These are phyloP conservation scores for Malassezia brasiliensis DNA, from an alignment of 1,284 basidiomycete genomes.

Conservation along the genomic window DNA sequence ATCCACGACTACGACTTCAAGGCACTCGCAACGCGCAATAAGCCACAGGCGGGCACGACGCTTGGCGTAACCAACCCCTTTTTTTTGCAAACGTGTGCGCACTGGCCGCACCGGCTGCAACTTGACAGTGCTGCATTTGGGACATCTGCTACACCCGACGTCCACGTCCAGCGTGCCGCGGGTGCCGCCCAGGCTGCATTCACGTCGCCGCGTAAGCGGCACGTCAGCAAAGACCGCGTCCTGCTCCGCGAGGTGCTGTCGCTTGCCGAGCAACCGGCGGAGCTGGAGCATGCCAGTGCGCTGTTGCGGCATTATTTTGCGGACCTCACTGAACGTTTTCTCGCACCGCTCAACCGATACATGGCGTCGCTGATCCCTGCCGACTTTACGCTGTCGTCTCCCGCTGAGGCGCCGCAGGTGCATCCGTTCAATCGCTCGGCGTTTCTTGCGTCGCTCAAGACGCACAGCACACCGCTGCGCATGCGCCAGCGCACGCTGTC, in stretches of 20 bases:
- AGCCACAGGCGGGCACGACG: constrained; percentile 71
- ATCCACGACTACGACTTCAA: constrained; percentile 83
- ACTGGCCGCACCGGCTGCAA: constrained; percentile 75
- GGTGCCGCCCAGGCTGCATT: constrained; percentile 34
- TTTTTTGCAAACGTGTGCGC: constrained; percentile 72
- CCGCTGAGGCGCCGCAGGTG: constrained; percentile 30
- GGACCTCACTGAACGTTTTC: constrained; percentile 72
- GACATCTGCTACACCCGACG: background rate
- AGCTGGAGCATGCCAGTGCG: constrained; percentile 44
- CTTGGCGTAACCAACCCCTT: constrained; percentile 92
- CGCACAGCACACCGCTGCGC: constrained; percentile 55
- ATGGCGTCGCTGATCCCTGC: constrained; percentile 58
- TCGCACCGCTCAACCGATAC: constrained; percentile 87
- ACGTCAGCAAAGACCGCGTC: constrained; percentile 70
- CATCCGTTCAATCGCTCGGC: constrained; percentile 66
- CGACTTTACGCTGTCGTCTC: constrained; percentile 25
- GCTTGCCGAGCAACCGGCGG: constrained; percentile 21
- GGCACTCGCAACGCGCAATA: constrained; percentile 65
- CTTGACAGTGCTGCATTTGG: constrained; percentile 51
- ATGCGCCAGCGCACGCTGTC: constrained; percentile 42
- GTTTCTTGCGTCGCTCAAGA: constrained; percentile 73
- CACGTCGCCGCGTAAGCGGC: constrained; percentile 66
- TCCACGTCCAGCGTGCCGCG: background rate
- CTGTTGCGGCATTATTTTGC: constrained; percentile 75
- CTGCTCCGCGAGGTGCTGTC: constrained; percentile 59